These are phyloP conservation scores for Fragaria iinumae DNA, from an alignment of 306 rosid species.

Conservation along the genomic window DNA sequence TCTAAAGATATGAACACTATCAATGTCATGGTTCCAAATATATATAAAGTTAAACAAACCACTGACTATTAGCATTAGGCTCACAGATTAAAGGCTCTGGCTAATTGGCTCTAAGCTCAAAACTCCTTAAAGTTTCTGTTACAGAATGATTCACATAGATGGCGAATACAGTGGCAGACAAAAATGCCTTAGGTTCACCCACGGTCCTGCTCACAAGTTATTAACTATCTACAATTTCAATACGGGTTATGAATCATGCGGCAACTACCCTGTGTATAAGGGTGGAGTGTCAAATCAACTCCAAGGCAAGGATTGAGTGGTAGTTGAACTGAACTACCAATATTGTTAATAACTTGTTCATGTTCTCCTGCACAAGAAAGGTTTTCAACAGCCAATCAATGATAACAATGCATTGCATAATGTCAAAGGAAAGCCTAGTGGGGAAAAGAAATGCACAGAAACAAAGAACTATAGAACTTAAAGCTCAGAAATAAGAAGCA, in stretches of 20 bases:
- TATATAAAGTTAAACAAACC: background rate
- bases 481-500: background rate
- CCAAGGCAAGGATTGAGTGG: background rate
- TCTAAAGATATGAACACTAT: background rate
- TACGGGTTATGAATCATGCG: background rate
- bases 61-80: background rate
- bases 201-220: background rate
- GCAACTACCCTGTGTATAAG: background rate
- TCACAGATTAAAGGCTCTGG: background rate
- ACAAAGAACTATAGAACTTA: background rate
- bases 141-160: too few species aligned
- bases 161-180: too few species aligned
- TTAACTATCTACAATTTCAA: background rate
- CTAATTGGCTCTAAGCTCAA: too few species aligned
- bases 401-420: background rate
- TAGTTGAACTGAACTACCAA: background rate
- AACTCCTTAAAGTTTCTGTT: too few species aligned
- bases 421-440: background rate
- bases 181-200: too few species aligned
- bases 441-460: background rate
- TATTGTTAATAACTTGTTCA: background rate
- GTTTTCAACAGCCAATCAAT: background rate
- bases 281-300: background rate
- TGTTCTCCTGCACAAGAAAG: background rate
- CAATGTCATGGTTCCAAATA: background rate